Evolutionary conservation across 768 basidiomycete genomes (phyloP).

Genomic region (Suillus variegatus): DNA sequence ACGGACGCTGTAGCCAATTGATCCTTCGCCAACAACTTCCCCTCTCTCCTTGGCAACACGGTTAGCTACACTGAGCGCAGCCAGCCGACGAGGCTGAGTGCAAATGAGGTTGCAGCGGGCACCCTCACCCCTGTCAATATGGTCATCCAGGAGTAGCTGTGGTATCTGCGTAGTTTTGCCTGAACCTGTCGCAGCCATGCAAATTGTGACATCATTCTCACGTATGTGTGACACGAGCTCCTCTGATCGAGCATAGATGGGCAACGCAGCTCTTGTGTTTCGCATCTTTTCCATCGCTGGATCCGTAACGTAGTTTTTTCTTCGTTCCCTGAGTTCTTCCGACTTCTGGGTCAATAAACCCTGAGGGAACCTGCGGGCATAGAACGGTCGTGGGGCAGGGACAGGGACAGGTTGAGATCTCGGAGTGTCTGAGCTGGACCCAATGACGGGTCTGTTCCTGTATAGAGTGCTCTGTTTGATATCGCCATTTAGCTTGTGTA

Average conservation of each 20-base stretch:
- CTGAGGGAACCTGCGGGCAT: conserved; percentile 30
- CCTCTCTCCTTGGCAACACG: conserved; percentile 90
- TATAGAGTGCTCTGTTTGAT: conserved; percentile 66
- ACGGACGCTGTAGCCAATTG: conserved; percentile 90
- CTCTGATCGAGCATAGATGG: conserved; percentile 69
- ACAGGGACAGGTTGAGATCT: conserved; percentile 8
- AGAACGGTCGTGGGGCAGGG: conserved; percentile 14
- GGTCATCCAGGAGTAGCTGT: conserved; percentile 86
- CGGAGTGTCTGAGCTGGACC: conserved; percentile 15
- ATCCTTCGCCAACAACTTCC: conserved; percentile 59
- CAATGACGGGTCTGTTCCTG: conserved; percentile 54
- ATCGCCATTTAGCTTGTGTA: conserved; percentile 70
- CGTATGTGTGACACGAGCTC: conserved; percentile 70
- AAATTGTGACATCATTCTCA: conserved; percentile 82
- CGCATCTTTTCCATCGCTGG: conserved; percentile 69
- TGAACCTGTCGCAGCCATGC: conserved; percentile 88
- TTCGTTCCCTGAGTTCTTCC: conserved; percentile 49
- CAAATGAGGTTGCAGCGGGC: conserved; percentile 87
- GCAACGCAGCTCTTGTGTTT: conserved; percentile 62
- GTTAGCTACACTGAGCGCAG: conserved; percentile 89
- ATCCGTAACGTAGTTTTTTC: conserved; percentile 60
- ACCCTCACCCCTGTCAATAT: conserved; percentile 76
- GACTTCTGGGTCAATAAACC: conserved; percentile 54
- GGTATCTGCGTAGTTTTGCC: conserved; percentile 96
- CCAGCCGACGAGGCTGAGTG: conserved; percentile 90